Conservation (phyloP, 192 early-diverging fungal species). For the Haplosporangium gracile region DNA sequence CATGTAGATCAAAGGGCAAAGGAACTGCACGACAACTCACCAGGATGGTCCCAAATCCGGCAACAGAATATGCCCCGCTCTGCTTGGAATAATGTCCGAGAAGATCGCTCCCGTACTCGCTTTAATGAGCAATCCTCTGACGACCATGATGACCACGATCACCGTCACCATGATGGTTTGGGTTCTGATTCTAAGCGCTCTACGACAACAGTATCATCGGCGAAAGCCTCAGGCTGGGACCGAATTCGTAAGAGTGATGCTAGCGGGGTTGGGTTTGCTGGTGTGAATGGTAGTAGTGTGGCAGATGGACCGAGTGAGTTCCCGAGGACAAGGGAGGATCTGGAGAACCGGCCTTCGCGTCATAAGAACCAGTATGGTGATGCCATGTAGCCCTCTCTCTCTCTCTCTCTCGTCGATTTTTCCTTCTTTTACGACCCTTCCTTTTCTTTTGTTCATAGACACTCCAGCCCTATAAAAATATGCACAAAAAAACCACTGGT, state of each 20-base stretch:
- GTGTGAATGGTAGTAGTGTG: background rate
- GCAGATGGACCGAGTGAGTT: slow-evolving; percentile 46
- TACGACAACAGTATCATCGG: background rate
- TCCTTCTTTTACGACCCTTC: background rate
- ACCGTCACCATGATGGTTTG: background rate
- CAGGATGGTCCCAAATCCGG: slow-evolving; percentile 36
- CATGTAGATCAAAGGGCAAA: slow-evolving; percentile 30
- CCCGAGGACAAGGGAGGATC: slow-evolving; percentile 43
- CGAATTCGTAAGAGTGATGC: slow-evolving; percentile 7
- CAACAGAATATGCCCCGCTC: slow-evolving; percentile 44
- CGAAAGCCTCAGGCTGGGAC: slow-evolving; percentile 27
- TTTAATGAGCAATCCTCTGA: background rate
- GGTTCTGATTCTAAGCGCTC: background rate
- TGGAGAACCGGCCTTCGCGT: slow-evolving; percentile 19
- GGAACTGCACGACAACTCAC: slow-evolving; percentile 26
- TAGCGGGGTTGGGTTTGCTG: background rate
- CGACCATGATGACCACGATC: slow-evolving; percentile 6
- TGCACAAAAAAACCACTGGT: background rate
- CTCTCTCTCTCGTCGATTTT: background rate
- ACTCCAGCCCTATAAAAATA: background rate
- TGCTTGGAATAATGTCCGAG: slow-evolving; percentile 39
- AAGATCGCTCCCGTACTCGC: background rate
- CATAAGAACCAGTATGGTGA: slow-evolving; percentile 49
- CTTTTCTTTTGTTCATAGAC: background rate
- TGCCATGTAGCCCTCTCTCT: slow-evolving; percentile 4